Conservation (phyloP, 202 grass and related monocot genomes). For the Miscanthus sacchariflorus region DNA sequence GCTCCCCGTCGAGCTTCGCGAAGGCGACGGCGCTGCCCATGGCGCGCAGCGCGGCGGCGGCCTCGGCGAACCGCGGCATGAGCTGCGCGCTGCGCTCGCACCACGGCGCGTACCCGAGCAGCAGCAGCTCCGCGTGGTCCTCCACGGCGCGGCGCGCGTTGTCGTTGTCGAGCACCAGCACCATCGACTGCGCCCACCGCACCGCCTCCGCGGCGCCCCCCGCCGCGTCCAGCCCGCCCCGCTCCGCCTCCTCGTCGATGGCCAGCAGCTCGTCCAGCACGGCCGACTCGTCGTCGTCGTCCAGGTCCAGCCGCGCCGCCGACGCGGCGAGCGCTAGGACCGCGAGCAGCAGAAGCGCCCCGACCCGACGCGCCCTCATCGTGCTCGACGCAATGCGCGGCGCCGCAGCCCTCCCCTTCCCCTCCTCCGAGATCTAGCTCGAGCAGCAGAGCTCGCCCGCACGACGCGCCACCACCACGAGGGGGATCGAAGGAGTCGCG, state of each 20-base stretch:
- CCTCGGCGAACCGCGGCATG: slow-evolving; percentile 96
- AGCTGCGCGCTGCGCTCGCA: slow-evolving; percentile 87
- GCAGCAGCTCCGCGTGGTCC: slow-evolving; percentile 71
- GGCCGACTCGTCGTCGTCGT: slow-evolving; percentile 64
- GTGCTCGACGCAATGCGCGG: slow-evolving; percentile 4
- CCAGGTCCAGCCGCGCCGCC: slow-evolving; percentile 47
- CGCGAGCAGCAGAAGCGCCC: slow-evolving; percentile 36
- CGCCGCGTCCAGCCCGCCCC: slow-evolving; percentile 11
- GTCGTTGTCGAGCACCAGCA: slow-evolving; percentile 87
- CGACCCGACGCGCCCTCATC: slow-evolving; percentile 39
- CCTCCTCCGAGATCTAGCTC: slow-evolving; percentile 42
- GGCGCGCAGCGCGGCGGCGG: slow-evolving; percentile 74
- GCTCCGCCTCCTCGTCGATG: slow-evolving; percentile 76
- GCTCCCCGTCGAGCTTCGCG: slow-evolving; percentile 88
- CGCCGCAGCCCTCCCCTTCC: not conserved
- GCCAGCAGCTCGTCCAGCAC: slow-evolving; percentile 83
- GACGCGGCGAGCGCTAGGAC: slow-evolving; percentile 46
- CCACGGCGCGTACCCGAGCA: slow-evolving; percentile 95
- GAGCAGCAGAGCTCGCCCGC: not conserved
- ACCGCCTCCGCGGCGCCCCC: slow-evolving; percentile 63
- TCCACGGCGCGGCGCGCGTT: slow-evolving; percentile 70
- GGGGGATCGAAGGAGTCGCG: slow-evolving; percentile 16
- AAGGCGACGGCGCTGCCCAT: slow-evolving; percentile 73
- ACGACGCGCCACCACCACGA: slow-evolving; percentile 51
- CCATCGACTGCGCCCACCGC: slow-evolving; percentile 85